These are phyloP conservation scores for Mortierella polycephala DNA, from an alignment of 371 early-diverging fungal species.

Conservation along the genomic window DNA sequence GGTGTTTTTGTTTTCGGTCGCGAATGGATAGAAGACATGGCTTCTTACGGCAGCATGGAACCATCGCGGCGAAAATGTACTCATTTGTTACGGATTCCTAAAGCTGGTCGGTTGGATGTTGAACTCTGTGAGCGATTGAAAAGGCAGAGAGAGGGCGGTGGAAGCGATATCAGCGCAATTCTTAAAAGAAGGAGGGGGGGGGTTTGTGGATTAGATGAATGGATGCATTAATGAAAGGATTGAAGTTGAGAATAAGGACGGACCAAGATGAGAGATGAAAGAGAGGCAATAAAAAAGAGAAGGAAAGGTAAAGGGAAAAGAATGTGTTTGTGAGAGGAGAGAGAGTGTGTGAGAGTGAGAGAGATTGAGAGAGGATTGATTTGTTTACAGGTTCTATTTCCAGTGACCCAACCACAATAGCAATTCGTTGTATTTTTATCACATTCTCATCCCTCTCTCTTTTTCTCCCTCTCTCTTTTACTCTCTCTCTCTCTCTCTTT, in stretches of 20 bases:
- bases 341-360: slow-evolving; percentile 3
- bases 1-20: background rate
- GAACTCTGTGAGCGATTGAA: background rate
- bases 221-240: background rate
- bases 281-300: slow-evolving; percentile 6
- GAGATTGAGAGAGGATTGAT: background rate
- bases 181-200: too few relatives aligned
- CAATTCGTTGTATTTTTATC: too few relatives aligned
- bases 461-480: background rate
- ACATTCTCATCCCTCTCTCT: too few relatives aligned
- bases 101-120: background rate
- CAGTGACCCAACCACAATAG: too few relatives aligned
- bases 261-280: background rate
- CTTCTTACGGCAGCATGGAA: slow-evolving; percentile 48
- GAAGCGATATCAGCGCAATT: too few relatives aligned
- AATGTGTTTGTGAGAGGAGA: background rate
- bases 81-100: slow-evolving; percentile 10
- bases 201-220: background rate
- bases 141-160: background rate
- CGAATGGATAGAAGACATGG: background rate
- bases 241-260: too few relatives aligned
- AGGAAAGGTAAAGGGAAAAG: slow-evolving; percentile 8
- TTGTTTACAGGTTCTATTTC: too few relatives aligned
- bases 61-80: slow-evolving; percentile 35
- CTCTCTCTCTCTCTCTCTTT: slow-evolving; percentile 1